A percentile compares a stretch with the other conserved stretches of the same genome.
Evolutionary conservation across 1,284 basidiomycete species (phyloP).

Genomic region (Tilletia walkeri): DNA sequence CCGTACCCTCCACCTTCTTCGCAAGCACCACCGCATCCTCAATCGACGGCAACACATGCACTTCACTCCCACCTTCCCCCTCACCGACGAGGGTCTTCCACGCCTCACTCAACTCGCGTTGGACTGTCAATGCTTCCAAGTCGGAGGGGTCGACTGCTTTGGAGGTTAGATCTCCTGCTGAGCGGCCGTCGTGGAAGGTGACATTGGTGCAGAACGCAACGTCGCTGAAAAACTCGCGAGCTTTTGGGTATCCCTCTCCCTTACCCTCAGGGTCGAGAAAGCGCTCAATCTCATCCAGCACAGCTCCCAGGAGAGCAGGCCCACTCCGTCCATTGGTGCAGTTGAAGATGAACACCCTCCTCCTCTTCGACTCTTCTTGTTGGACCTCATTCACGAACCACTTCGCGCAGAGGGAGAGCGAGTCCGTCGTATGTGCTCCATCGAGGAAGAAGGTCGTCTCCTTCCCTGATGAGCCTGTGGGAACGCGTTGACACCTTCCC

Average conservation of each 20-base stretch:
- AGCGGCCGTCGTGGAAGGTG: conserved; percentile 82
- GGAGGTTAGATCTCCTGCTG: conserved; percentile 65
- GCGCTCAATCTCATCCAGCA: conserved; percentile 58
- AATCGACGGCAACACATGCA: conserved; percentile 81
- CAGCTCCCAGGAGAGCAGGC: conserved; percentile 67
- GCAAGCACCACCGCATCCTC: conserved; percentile 67
- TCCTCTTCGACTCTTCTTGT: conserved; percentile 34
- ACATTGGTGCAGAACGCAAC: conserved; percentile 95
- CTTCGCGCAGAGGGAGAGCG: conserved; percentile 76
- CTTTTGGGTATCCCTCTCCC: conserved; percentile 46
- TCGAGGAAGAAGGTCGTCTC: conserved; percentile 79
- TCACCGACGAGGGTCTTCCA: conserved; percentile 34
- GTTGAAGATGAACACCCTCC: conserved; percentile 83
- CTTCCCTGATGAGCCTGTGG: background rate
- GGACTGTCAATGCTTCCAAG: conserved; percentile 40
- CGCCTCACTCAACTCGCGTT: conserved; percentile 40
- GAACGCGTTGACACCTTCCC: conserved; percentile 86
- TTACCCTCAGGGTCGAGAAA: background rate
- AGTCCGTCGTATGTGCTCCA: conserved; percentile 92
- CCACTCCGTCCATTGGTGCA: conserved; percentile 89
- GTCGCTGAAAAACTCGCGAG: conserved; percentile 66
- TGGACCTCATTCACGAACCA: conserved; percentile 65
- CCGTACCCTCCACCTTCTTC: conserved; percentile 56
- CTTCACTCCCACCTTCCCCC: conserved; percentile 35
- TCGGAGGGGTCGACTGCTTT: conserved; percentile 41